phyloP scores from a whole-genome alignment of 805 yeast species.

The Deakozyma indianensis region DNA sequence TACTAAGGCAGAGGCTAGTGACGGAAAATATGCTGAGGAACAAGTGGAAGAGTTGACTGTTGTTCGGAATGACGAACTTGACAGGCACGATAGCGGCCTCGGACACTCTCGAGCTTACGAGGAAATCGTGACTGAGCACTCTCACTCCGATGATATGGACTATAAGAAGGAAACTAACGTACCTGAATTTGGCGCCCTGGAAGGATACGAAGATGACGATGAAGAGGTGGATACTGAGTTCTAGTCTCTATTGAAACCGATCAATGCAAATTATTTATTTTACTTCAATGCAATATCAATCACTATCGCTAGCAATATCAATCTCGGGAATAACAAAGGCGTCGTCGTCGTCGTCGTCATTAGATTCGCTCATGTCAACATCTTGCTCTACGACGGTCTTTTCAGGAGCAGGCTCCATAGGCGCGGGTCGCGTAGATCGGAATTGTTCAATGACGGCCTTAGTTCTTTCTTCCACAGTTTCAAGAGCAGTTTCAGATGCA shows the following conservation, averaged over 20 bases:
- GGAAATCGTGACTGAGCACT: no score
- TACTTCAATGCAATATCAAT: constrained; percentile 7
- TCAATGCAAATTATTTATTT: constrained; percentile 1
- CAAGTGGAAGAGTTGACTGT: no score
- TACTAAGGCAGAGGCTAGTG: no score
- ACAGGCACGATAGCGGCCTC: no score
- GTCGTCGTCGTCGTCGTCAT: constrained; percentile 32
- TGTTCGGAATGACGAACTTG: no score
- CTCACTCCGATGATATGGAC: no score
- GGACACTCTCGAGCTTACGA: no score
- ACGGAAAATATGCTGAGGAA: no score
- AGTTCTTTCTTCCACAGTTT: background rate
- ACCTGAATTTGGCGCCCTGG: background rate
- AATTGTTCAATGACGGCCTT: constrained; percentile 3
- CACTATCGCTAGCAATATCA: constrained; percentile 29
- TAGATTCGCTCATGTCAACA: constrained; percentile 16
- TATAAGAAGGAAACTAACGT: no score
- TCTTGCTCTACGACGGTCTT: constrained; percentile 3
- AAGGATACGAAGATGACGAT: background rate
- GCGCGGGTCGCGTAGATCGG: background rate
- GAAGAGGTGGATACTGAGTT: no score
- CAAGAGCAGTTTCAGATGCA: background rate
- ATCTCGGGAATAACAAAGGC: constrained; percentile 27
- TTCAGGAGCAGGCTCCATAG: constrained; percentile 2
- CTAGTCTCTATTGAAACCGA: no score